Evolutionary conservation across 768 basidiomycete genomes (phyloP), one percentile per base, ranked within the genome.

Genomic region (Naganishia friedmannii): DNA sequence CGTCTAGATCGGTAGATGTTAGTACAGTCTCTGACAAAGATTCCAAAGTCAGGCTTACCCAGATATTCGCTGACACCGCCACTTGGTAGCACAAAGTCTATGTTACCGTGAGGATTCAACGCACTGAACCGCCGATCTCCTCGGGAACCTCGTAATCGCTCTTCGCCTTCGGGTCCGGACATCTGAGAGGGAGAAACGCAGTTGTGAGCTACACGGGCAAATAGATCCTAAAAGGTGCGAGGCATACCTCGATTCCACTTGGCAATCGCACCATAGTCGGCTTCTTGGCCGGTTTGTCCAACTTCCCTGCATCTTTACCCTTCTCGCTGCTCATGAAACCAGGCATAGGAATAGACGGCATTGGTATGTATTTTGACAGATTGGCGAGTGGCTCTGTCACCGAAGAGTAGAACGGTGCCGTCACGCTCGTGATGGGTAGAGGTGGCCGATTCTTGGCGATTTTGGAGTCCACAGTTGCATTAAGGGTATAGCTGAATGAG

Each of bases 21-120:
- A 57, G 42, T 45, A 17, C 12, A 32, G 45, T 3, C 53, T 26
- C 19, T 21, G 48, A 34, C 34, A 23, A 34, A 67, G 46, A 37
- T n/a, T 67, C n/a, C 26, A 29, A 7, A 42, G 26, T 23, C 42
- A 28, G 9, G 71, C 76, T 53, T 65, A 77, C 78, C 82, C 34
- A 83, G 76, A 67, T 84, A 84, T 72, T 83, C 82, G 74, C 81
- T 82, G 42, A 82, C 78, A 13, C 83, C 82, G 10, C 81, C 78
- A 9, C 78, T 75, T 7, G 83, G 81, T n/a, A 84, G 74, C 70
- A 77, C 80, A 66, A 82, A 84, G 70, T 84, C 83, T 7, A 84
- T 68, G 60, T 82, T 83, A 2, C 84, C 83, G 71, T 84, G 83
- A 3, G 83, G 83, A 66, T 84, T 84, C 51, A 84, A 71, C 0